Evolutionary conservation across 164 flowering plant genomes (phyloP), one percentile per base, ranked within the genome.

Genomic region (Magnolia sinica): DNA sequence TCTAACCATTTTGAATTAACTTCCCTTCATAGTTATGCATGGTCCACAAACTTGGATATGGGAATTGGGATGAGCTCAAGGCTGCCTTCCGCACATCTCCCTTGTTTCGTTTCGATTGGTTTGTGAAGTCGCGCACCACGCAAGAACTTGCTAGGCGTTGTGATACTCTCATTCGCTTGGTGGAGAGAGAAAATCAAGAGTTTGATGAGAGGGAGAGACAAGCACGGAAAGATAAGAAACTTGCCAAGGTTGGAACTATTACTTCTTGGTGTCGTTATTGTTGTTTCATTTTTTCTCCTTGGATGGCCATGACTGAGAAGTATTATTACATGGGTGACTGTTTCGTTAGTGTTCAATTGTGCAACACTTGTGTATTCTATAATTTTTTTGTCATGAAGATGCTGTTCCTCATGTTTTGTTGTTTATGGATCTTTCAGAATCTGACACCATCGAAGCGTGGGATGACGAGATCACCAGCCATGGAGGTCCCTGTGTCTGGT

Each of bases 51-150:
- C 96, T 94, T 77, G 99, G 99, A 8, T 94, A 94, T 86, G 98
- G 99, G 24, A 96, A 96, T 80, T 96, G 99, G 99, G 99, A 96
- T 78, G 99, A 96, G 87, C 87, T 96, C 76, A 96, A 96, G 87
- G 93, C 99, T 71, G 98, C 98, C 65, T 96, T 94, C 70, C 93
- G 98, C 14, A 91, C 93, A 22, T 96, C 99, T 1, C 96, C 98
- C 1, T 80, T 93, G 83, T 96, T 96, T 77, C 94, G 98, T 14
- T 94, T 94, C 84, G 98, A 96, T 84, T 96, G 99, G 99, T 96
- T 94, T 87, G 92, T 96, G 29, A 96, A 96, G 80, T 96, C 99
- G 31, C 92, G 99, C 27, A 94, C 99, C 24, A 91, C 97, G n/a
- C 99, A 96, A 80, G 99, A 96, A 83, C 93, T 96, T 80, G 98